phyloP scores from a whole-genome alignment of 2,329 filamentous ascomycete species.

The Stemphylium vesicarium region DNA sequence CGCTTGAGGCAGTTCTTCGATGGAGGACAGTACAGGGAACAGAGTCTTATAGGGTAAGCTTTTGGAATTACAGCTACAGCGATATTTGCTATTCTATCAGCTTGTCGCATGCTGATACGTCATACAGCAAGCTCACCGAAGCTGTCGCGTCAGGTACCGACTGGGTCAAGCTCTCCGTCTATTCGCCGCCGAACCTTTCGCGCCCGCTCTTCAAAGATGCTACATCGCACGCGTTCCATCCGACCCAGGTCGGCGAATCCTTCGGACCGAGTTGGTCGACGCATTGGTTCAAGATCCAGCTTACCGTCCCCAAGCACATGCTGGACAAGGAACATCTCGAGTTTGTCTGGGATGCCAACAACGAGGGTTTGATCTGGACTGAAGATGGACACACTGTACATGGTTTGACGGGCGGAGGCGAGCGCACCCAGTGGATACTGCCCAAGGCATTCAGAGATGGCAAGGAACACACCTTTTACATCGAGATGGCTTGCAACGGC shows the following conservation, averaged over 20 bases:
- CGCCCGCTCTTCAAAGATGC: constrained; percentile 89
- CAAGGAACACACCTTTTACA: constrained; percentile 86
- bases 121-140: constrained; percentile 72
- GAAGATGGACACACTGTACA: constrained; percentile 89
- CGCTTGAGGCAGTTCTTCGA: constrained; percentile 82
- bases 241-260: constrained; percentile 74
- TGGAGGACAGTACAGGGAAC: constrained; percentile 71
- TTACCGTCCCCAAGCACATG: constrained; percentile 78
- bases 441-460: constrained; percentile 83
- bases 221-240: constrained; percentile 73
- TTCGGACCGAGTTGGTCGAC: constrained; percentile 98
- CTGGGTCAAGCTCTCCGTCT: constrained; percentile 83
- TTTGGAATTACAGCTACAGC: neutral
- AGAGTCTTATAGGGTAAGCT: constrained; percentile 74
- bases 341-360: constrained; percentile 94
- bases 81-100: neutral
- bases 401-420: constrained; percentile 86
- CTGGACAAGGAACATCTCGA: constrained; percentile 82
- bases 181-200: constrained; percentile 78
- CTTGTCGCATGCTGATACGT: constrained; percentile 18
- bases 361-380: constrained; percentile 93
- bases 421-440: constrained; percentile 89
- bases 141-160: constrained; percentile 70
- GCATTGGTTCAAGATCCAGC: constrained; percentile 89
- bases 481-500: constrained; percentile 98